Conservation (phyloP, 257 asterid genomes). For the Nicotiana benthamiana region DNA sequence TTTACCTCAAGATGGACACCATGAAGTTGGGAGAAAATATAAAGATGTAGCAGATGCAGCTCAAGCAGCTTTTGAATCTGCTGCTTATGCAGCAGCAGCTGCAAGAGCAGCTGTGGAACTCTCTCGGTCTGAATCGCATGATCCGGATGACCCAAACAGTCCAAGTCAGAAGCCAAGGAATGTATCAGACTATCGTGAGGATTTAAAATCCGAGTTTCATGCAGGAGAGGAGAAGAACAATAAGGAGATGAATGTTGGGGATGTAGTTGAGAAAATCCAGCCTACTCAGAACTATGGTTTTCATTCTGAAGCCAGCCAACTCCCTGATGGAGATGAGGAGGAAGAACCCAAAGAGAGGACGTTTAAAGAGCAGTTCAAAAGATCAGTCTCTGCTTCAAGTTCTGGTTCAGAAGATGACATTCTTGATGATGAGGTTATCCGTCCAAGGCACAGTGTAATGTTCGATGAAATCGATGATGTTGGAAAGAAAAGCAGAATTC, state of each 20-base stretch:
- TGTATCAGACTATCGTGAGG: not conserved
- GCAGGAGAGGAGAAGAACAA: slow-evolving; percentile 3
- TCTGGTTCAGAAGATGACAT: slow-evolving; percentile 31
- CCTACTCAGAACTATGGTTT: slow-evolving; percentile 12
- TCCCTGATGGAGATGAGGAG: not conserved
- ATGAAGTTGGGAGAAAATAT: slow-evolving; percentile 36
- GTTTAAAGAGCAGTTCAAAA: slow-evolving; percentile 7
- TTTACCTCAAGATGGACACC: slow-evolving; percentile 1
- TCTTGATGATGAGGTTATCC: slow-evolving; percentile 14
- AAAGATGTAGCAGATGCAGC: slow-evolving; percentile 90
- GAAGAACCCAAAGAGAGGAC: slow-evolving; percentile 12
- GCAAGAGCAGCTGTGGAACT: slow-evolving; percentile 85
- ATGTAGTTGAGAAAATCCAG: slow-evolving; percentile 18
- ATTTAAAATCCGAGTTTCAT: slow-evolving; percentile 2
- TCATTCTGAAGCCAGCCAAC: slow-evolving; percentile 14
- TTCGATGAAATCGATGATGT: slow-evolving; percentile 38
- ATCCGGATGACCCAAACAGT: slow-evolving; percentile 26
- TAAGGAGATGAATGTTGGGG: slow-evolving; percentile 5
- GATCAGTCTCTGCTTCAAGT: slow-evolving; percentile 41
- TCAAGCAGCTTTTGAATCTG: slow-evolving; percentile 86
- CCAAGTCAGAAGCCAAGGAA: slow-evolving; percentile 24
- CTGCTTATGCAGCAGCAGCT: slow-evolving; percentile 85
- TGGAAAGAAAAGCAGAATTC: slow-evolving; percentile 1
- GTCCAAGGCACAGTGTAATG: not conserved
- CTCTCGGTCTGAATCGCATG: slow-evolving; percentile 50